phyloP scores from a whole-genome alignment of 805 yeast genomes.

The Kodamaea fukazawae region DNA sequence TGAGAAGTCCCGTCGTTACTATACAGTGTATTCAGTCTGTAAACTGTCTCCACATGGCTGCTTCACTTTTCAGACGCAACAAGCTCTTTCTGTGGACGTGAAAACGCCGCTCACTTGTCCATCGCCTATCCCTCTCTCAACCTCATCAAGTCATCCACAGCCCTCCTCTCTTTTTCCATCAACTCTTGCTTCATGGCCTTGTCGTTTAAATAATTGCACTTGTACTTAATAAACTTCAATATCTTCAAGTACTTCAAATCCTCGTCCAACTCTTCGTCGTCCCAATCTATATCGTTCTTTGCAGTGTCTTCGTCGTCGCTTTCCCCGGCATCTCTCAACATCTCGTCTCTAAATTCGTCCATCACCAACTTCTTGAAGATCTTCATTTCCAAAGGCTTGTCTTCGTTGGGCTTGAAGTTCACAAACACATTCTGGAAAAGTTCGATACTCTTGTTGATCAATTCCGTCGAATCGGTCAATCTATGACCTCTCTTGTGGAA shows the following conservation, averaged over 20 bases:
- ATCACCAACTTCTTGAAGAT: constrained; percentile 37
- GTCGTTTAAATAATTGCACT: constrained; percentile 15
- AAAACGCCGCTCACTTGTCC: too few relatives aligned
- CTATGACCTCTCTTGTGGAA: constrained; percentile 23
- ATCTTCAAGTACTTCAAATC: constrained; percentile 43
- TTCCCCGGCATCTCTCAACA: constrained; percentile 28
- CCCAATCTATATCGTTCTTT: constrained; percentile 37
- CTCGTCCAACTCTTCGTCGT: constrained; percentile 47
- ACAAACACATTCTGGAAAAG: constrained; percentile 37
- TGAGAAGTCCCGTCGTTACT: too few relatives aligned
- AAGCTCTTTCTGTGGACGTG: too few relatives aligned
- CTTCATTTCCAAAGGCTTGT: constrained; percentile 31
- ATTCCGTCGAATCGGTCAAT: constrained; percentile 17
- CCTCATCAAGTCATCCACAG: constrained; percentile 19
- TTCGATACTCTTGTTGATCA: constrained; percentile 26
- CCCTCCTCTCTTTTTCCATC: constrained; percentile 29
- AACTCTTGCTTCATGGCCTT: constrained; percentile 16
- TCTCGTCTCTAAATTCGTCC: constrained; percentile 39
- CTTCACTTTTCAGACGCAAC: too few relatives aligned
- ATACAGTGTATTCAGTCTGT: too few relatives aligned
- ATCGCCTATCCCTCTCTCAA: constrained; percentile 8
- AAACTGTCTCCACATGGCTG: too few relatives aligned
- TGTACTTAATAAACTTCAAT: constrained; percentile 41
- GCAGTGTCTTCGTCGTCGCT: constrained; percentile 26
- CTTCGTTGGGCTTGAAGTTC: constrained; percentile 32